Evolutionary conservation across 225 moss, liverwort and hornwort genomes (phyloP), one percentile per base, ranked within the genome.

Genomic region (Pseudisothecium myosuroides): DNA sequence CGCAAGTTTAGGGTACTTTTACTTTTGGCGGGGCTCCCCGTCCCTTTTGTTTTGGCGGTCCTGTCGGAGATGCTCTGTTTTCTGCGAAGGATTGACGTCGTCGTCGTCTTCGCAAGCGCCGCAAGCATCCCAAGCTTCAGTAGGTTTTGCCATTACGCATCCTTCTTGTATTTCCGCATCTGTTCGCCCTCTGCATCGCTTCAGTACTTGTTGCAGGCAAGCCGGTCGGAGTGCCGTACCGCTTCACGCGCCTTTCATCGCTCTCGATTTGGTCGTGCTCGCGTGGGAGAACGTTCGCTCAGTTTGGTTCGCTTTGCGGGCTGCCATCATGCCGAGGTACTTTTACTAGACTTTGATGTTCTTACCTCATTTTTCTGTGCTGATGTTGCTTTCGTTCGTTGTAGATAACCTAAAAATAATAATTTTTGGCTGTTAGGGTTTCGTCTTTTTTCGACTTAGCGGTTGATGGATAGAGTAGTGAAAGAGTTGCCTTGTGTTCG

Each of bases 321-420:
- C 74, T 89, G 80, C 86, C 93, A 93, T 83, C 93, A 93, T 93
- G 93, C 93, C 93, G 93, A 93, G 91, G 93, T 93, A 86, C 32
- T 61, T 82, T 71, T 68, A 17, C 65, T 67, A 34, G 20, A 31
- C 73, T 86, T 64, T 66, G 23, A 29, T 61, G 64, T 16, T 50
- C 39, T 62, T 22, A 45, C 24, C 66, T 43, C 39, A 26, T 61
- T 54, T 82, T 52, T 29, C 41, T 37, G 27, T 85, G 85, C 45
- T 39, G 50, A 5, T 61, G 26, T 50, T 58, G 8, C n/a, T 60
- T 41, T 52, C 36, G 63, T 56, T 80, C 75, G 69, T 81, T 39
- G 56, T 14, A 36, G 73, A 47, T 73, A 83, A 65, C 83, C 66
- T 86, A 72, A n/a, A n/a, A n/a, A 55, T 41, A 29, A 27, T 32